Conservation (phyloP, 306 rosid species). For the Sindora glabra region DNA sequence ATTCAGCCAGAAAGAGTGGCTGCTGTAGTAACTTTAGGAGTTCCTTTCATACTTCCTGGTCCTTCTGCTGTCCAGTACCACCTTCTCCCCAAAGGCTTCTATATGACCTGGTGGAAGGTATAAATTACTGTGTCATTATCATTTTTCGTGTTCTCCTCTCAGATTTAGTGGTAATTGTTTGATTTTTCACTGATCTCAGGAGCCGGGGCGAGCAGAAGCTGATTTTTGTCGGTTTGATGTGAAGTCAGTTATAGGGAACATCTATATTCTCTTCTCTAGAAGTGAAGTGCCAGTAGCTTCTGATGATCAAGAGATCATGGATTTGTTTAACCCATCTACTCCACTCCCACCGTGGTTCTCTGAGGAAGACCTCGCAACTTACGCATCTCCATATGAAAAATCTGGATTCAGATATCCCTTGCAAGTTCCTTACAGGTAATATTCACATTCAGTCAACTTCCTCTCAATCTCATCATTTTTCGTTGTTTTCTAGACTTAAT, state of each 20-base stretch:
- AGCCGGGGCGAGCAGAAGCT: slow-evolving; percentile 50
- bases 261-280: slow-evolving; percentile 46
- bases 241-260: slow-evolving; percentile 42
- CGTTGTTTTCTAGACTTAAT: not conserved
- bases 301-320: slow-evolving; percentile 53
- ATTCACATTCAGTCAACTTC: too few relatives aligned
- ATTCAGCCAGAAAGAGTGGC: slow-evolving; percentile 38
- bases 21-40: slow-evolving; percentile 39
- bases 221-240: slow-evolving; percentile 54
- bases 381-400: slow-evolving; percentile 47
- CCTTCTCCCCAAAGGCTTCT: slow-evolving; percentile 52
- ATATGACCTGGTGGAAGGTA: slow-evolving; percentile 48
- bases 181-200: slow-evolving; percentile 12
- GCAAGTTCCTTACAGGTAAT: slow-evolving; percentile 52
- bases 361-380: slow-evolving; percentile 42
- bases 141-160: not conserved
- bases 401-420: slow-evolving; percentile 49
- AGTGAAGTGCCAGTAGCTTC: slow-evolving; percentile 46
- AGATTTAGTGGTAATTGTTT: not conserved
- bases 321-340: slow-evolving; percentile 41
- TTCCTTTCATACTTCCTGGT: slow-evolving; percentile 46
- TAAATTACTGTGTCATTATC: not conserved
- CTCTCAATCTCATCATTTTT: not conserved
- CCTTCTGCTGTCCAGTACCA: slow-evolving; percentile 24
- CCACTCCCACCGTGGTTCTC: slow-evolving; percentile 55